A percentile compares a stretch with the other conserved stretches of the same genome.
Evolutionary conservation across 352 stramenopile species (phyloP).

Genomic region (Peronosclerospora sorghi): DNA sequence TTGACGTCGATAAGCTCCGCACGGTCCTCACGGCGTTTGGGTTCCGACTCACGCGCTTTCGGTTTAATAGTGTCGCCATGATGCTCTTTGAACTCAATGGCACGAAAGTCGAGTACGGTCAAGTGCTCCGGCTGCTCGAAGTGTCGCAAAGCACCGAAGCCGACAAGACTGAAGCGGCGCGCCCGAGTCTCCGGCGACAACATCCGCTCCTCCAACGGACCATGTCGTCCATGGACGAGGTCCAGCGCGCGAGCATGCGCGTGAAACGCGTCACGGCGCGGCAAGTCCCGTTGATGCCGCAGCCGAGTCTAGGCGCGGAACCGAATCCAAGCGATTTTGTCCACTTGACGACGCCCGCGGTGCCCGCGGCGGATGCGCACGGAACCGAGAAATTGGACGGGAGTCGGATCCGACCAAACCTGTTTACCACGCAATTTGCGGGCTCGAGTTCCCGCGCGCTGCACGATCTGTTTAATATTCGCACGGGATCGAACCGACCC

Average conservation of each 20-base stretch:
- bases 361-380: conserved; percentile 1
- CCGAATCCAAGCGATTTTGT: conserved; percentile 18
- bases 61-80: conserved; percentile 50
- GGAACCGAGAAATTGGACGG: conserved; percentile 2
- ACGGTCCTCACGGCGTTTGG: conserved; percentile 27
- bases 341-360: conserved; percentile 3
- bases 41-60: conserved; percentile 38
- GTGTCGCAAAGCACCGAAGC: conserved; percentile 13
- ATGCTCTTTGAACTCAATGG: conserved; percentile 36
- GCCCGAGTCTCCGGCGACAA: conserved; percentile 2
- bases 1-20: conserved; percentile 38
- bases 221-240: conserved; percentile 3
- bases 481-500: conserved; percentile 3
- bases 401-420: neutral
- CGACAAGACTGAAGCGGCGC: neutral
- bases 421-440: conserved; percentile 13
- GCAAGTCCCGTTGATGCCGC: conserved; percentile 14
- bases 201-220: conserved; percentile 16
- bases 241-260: neutral
- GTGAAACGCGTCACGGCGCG: conserved; percentile 1
- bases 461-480: conserved; percentile 23
- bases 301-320: conserved; percentile 12
- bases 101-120: conserved; percentile 31
- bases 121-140: conserved; percentile 29
- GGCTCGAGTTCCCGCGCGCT: conserved; percentile 16